Conservation (phyloP, 2,329 filamentous ascomycete species). For the Penicillium corylophilum region DNA sequence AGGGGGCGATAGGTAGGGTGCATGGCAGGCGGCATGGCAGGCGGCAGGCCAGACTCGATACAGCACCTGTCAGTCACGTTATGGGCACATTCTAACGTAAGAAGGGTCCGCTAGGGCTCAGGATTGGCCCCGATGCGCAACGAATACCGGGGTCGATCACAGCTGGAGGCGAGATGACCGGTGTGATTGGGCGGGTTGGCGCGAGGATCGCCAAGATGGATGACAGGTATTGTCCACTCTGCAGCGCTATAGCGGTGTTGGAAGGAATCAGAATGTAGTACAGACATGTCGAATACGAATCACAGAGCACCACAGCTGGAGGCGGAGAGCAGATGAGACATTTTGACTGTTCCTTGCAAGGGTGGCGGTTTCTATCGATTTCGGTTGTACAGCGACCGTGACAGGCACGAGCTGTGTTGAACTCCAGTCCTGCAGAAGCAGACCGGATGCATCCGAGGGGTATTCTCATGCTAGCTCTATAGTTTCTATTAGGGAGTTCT, state of each 20-base stretch:
- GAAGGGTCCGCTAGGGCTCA: slow-evolving; percentile 6
- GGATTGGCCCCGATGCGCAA: slow-evolving; percentile 15
- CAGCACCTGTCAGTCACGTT: slow-evolving; percentile 4
- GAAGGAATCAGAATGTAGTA: background rate
- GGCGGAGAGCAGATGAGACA: background rate
- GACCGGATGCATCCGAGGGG: background rate
- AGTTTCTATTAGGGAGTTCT: too few relatives aligned
- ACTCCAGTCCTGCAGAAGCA: background rate
- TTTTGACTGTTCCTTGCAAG: background rate
- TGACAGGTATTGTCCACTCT: slow-evolving; percentile 3
- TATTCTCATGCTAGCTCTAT: too few relatives aligned
- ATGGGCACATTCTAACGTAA: slow-evolving; percentile 2
- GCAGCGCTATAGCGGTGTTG: background rate
- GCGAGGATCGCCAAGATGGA: slow-evolving; percentile 10
- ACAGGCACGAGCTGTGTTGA: background rate
- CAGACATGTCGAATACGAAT: background rate
- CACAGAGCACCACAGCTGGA: background rate
- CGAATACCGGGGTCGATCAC: slow-evolving; percentile 22
- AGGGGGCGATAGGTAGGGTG: background rate
- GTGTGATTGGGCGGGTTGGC: slow-evolving; percentile 21
- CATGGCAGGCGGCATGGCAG: background rate
- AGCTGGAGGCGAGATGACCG: slow-evolving; percentile 4
- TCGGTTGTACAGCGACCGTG: background rate
- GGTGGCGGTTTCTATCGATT: background rate
- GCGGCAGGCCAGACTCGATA: background rate